Evolutionary conservation across 2,329 filamentous ascomycete species (phyloP).

Genomic region (Rhynchosporium graminicola): DNA sequence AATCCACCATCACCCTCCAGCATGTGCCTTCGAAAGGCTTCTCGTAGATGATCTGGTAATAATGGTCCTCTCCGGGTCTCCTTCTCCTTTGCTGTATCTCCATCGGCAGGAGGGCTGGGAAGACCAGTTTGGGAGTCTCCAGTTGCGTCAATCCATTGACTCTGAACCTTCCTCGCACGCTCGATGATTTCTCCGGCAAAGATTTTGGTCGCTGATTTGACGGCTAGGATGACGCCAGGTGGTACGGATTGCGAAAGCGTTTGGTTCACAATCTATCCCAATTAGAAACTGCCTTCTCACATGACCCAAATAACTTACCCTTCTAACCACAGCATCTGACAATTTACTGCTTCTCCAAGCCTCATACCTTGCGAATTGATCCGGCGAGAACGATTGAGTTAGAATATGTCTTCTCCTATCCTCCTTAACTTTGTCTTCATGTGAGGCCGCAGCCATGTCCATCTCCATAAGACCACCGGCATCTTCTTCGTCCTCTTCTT

Average conservation of each 20-base stretch:
- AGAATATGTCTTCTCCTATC: slow-evolving; percentile 59
- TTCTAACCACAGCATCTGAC: slow-evolving; percentile 67
- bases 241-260: slow-evolving; percentile 79
- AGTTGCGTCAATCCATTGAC: slow-evolving; percentile 64
- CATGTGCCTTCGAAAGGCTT: slow-evolving; percentile 71
- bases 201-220: slow-evolving; percentile 74
- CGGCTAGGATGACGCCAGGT: slow-evolving; percentile 71
- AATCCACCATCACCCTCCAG: slow-evolving; percentile 59
- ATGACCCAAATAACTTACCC: slow-evolving; percentile 48
- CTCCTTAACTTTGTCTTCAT: slow-evolving; percentile 68
- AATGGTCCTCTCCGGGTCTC: slow-evolving; percentile 56
- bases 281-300: slow-evolving; percentile 13
- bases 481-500: slow-evolving; percentile 55
- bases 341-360: slow-evolving; percentile 70
- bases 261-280: slow-evolving; percentile 68
- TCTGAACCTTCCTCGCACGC: slow-evolving; percentile 67
- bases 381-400: slow-evolving; percentile 62
- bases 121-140: slow-evolving; percentile 59
- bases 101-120: slow-evolving; percentile 45
- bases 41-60: slow-evolving; percentile 72
- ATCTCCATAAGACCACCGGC: slow-evolving; percentile 51
- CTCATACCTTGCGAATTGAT: slow-evolving; percentile 70
- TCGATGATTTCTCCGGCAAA: slow-evolving; percentile 78
- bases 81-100: slow-evolving; percentile 39
- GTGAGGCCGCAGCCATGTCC: slow-evolving; percentile 60